Evolutionary conservation across 1,139 yeast species (phyloP), one percentile per base, ranked within the genome.

Genomic region (Suhomyces terraborum): DNA sequence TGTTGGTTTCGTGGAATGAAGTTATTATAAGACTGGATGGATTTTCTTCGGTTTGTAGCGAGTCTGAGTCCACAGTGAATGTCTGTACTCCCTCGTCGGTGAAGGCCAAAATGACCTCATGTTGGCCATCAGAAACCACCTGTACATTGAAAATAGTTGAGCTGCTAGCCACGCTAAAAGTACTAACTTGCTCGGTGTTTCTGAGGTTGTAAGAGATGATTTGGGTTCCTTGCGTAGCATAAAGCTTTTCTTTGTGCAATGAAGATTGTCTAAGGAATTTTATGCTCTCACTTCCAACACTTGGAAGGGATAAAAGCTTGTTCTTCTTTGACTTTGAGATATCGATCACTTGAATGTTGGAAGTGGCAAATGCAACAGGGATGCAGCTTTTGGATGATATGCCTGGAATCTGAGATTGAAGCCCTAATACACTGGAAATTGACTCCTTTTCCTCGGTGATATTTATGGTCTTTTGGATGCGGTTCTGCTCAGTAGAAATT

Each of bases 21-120:
- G 49, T 47, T 24, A 26, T 34, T 33, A 54, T 36, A 12, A 38
- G 22, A 14, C 50, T 46, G 29, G 42, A 32, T 3, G 51, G 41
- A 2, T 48, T 37, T 14, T 37, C 46, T n/a, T 41, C 41, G 2
- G 23, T 42, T 26, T 36, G 38, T 7, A 20, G 32, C 3, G 41
- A 31, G 8, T 49, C 50, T 14, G 56, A 49, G 12, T 66, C 62
- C 22, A 61, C 50, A 17, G 48, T 48, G 48, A 65, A 66, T 4
- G 66, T 49, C 42, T 69, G 70, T 12, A 57, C 50, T 4, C 75
- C 75, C 4, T 55, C 52, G 6, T 47, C 46, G 1, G 69, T 58
- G n/a, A 64, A 49, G 3, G 61, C 67, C 34, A 61, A 52, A 8
- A 66, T 36, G n/a, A 48, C 48, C 32, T 55, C 60, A 8, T 48